Conservation (phyloP, 768 basidiomycete genomes). For the Panaeolus cyanescens region DNA sequence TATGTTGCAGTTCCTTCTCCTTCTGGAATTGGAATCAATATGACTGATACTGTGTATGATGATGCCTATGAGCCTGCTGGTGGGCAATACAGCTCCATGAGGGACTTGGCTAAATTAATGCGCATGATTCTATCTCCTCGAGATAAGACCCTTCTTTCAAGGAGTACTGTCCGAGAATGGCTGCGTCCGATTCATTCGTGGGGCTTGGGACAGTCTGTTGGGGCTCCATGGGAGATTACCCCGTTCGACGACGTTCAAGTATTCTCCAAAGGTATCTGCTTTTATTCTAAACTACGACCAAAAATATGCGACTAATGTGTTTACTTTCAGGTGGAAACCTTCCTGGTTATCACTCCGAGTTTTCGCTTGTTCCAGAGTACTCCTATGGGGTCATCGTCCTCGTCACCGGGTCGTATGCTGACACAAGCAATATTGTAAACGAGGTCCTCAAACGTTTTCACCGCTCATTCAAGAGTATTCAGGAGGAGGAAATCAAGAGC, state of each 20-base stretch:
- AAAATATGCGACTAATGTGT: too few species aligned
- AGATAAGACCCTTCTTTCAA: conserved; percentile 32
- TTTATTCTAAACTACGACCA: not conserved
- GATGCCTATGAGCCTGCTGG: conserved; percentile 44
- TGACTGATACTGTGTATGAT: conserved; percentile 41
- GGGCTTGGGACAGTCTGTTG: conserved; percentile 38
- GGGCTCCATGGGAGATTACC: conserved; percentile 45
- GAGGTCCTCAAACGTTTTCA: conserved; percentile 34
- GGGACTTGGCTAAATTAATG: conserved; percentile 45
- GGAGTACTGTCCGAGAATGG: conserved; percentile 41
- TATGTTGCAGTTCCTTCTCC: conserved; percentile 42
- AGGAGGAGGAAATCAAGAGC: conserved; percentile 24
- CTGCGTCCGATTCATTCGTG: conserved; percentile 39
- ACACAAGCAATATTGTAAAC: conserved; percentile 30
- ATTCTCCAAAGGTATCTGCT: conserved; percentile 32
- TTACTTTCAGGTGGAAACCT: conserved; percentile 37
- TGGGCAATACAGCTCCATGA: conserved; percentile 52
- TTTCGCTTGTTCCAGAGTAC: conserved; percentile 38
- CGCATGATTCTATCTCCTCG: conserved; percentile 46
- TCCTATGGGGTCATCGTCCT: conserved; percentile 44
- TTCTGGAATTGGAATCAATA: conserved; percentile 20
- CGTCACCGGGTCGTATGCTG: conserved; percentile 35
- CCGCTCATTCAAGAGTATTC: conserved; percentile 32
- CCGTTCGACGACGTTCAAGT: conserved; percentile 30
- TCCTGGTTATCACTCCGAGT: conserved; percentile 39